A percentile compares a stretch with the other conserved stretches of the same genome.
Conservation (phyloP, 2,329 filamentous ascomycete genomes). For the Dissoconium aciculare region DNA sequence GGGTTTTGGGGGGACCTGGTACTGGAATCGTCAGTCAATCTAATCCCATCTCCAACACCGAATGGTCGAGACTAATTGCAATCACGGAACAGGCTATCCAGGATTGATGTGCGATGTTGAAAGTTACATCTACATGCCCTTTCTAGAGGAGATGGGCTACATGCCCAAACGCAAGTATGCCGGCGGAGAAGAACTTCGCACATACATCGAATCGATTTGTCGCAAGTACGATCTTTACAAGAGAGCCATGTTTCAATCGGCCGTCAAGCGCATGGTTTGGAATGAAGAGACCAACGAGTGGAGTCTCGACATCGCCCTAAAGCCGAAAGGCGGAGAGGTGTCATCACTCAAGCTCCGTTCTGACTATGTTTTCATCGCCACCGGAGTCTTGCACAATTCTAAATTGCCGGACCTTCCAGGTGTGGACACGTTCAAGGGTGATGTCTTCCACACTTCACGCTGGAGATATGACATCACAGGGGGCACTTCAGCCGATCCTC, state of each 20-base stretch:
- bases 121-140: constrained; percentile 44
- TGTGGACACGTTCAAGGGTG: constrained; percentile 26
- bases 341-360: constrained; percentile 19
- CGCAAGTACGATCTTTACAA: constrained; percentile 30
- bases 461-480: constrained; percentile 33
- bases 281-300: constrained; percentile 27
- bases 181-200: constrained; percentile 31
- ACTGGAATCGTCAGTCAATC: constrained; percentile 26
- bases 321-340: constrained; percentile 17
- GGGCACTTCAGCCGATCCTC: constrained; percentile 20
- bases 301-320: constrained; percentile 19
- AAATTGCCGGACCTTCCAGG: constrained; percentile 33
- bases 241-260: constrained; percentile 35
- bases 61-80: too few species aligned
- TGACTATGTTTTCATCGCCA: constrained; percentile 28
- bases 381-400: constrained; percentile 30
- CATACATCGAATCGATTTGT: constrained; percentile 33
- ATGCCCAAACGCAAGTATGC: constrained; percentile 40
- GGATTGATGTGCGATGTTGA: constrained; percentile 43
- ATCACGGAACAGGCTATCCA: constrained; percentile 24
- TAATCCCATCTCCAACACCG: too few species aligned
- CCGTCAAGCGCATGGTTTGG: constrained; percentile 32
- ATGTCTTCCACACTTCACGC: constrained; percentile 30
- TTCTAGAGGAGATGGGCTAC: constrained; percentile 46
- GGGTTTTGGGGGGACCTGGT: constrained; percentile 37